phyloP scores from a whole-genome alignment of 1,284 basidiomycete genomes.

The Microbotryomycetes sp. region DNA sequence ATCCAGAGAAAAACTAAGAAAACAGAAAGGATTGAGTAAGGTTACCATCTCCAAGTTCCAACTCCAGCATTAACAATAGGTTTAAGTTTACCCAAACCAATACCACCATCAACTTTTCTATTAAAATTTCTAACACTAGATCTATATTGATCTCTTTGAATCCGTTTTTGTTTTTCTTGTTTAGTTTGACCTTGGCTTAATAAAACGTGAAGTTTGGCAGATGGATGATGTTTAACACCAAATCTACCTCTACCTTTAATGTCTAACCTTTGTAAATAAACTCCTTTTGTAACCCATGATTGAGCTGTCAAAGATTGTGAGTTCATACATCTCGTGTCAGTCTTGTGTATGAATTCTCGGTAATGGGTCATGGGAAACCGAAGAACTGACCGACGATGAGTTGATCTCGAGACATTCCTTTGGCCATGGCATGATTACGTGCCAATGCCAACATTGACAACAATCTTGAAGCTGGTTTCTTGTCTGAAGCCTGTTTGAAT shows the following conservation, averaged over 20 bases:
- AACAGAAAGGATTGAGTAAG: background rate
- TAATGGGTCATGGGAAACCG: too few species aligned
- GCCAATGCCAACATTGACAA: slow-evolving; percentile 83
- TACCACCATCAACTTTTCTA: slow-evolving; percentile 28
- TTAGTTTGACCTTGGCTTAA: slow-evolving; percentile 76
- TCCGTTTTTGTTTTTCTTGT: slow-evolving; percentile 60
- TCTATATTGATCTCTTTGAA: slow-evolving; percentile 49
- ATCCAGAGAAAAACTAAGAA: too few species aligned
- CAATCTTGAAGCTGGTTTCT: slow-evolving; percentile 60
- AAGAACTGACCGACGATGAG: slow-evolving; percentile 68
- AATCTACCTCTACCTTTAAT: slow-evolving; percentile 75
- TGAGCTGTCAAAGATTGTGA: slow-evolving; percentile 53
- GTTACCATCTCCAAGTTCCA: slow-evolving; percentile 30
- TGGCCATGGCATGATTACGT: slow-evolving; percentile 75
- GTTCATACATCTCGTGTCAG: too few species aligned
- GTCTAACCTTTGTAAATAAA: slow-evolving; percentile 63
- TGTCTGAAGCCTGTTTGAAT: slow-evolving; percentile 21
- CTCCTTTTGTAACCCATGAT: slow-evolving; percentile 88
- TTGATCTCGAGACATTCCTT: slow-evolving; percentile 64
- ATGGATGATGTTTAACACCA: slow-evolving; percentile 71
- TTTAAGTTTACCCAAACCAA: slow-evolving; percentile 13
- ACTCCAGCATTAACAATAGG: slow-evolving; percentile 23
- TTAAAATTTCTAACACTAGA: slow-evolving; percentile 33
- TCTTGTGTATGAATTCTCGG: too few species aligned
- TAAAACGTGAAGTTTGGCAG: slow-evolving; percentile 69